Base-by-base conservation (phyloP, 2,329 filamentous ascomycete genomes). In the Penicillium janthinellum region DNA sequence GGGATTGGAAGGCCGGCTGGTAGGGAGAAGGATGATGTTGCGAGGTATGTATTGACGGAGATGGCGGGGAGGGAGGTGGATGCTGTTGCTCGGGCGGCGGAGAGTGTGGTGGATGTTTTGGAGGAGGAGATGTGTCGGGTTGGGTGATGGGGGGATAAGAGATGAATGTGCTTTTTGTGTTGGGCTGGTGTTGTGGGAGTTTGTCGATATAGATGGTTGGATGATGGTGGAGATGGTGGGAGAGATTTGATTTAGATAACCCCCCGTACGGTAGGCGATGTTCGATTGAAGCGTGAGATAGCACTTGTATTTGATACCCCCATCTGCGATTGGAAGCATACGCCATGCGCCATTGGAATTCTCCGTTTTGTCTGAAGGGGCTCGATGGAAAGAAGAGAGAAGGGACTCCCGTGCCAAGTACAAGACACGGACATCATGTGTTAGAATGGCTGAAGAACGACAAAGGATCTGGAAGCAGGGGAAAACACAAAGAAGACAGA, bases 1-100 rank as follows among this genome's bases (percentile, higher is more conserved):
- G 95, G 95, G 0, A 96, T 98, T 77, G 93, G 91, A n/a, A 81
- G 95, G 48, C 94, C 94, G 0, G 80, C 79, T 48, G 88, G 84
- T 63, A 83, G 92, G 63, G 88, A 91, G 52, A 79, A 82, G 22
- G 78, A 80, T 41, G 85, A 85, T 2, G 92, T 98, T 10, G 85
- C 88, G 45, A 80, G 85, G 25, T 96, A 94, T 78, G 93, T 98
- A 45, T 78, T 98, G 66, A 82, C 82, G 58, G 86, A 86, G 68
- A 87, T 95, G 81, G 83, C 81, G 10, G 63, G 68, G 7, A 68
- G 73, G 11, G 83, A 90, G 70, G 79, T 79, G 70, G 71, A 73
- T 20, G 73, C 78, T 14, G 74, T 91, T 45, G 81, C 84, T 60
- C 75, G 68, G 38, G 76, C 75, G 12, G 78, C 77, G 35, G 78